These are phyloP conservation scores for Salix exigua DNA, from an alignment of 345 rosid species.

Conservation along the genomic window DNA sequence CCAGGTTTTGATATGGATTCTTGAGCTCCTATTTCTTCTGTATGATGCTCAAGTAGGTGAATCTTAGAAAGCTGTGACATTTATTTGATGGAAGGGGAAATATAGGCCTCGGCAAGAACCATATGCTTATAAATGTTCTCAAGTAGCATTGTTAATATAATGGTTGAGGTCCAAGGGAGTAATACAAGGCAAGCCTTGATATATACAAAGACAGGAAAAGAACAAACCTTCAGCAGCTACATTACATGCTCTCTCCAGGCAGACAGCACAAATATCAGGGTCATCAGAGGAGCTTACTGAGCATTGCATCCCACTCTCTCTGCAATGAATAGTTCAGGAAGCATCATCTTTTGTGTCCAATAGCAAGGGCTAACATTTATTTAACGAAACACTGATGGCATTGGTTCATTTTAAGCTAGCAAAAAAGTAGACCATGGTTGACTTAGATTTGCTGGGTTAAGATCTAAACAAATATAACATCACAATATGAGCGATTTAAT, in stretches of 20 bases:
- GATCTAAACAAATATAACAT: not conserved
- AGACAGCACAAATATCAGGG: conserved; percentile 83
- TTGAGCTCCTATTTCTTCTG: no score
- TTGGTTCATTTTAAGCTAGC: not conserved
- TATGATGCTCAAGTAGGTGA: not conserved
- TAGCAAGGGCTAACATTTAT: not conserved
- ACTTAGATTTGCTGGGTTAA: not conserved
- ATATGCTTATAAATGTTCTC: not conserved
- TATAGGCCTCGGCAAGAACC: not conserved
- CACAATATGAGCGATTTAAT: not conserved
- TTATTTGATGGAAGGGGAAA: not conserved
- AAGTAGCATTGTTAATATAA: not conserved
- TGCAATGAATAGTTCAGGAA: conserved; percentile 23
- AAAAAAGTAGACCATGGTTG: not conserved
- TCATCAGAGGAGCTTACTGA: conserved; percentile 58
- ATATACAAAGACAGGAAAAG: conserved; percentile 7
- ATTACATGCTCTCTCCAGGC: conserved; percentile 83
- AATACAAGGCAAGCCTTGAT: not conserved
- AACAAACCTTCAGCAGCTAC: conserved; percentile 89
- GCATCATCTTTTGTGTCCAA: not conserved
- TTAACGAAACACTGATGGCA: not conserved
- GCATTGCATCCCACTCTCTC: conserved; percentile 79
- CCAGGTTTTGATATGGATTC: no score
- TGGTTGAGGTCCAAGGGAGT: not conserved
- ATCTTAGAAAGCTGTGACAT: not conserved